Percentiles rank a stretch among this genome's conserved stretches.
Conservation (phyloP, 2,329 filamentous ascomycete genomes). For the Neonectria punicea region DNA sequence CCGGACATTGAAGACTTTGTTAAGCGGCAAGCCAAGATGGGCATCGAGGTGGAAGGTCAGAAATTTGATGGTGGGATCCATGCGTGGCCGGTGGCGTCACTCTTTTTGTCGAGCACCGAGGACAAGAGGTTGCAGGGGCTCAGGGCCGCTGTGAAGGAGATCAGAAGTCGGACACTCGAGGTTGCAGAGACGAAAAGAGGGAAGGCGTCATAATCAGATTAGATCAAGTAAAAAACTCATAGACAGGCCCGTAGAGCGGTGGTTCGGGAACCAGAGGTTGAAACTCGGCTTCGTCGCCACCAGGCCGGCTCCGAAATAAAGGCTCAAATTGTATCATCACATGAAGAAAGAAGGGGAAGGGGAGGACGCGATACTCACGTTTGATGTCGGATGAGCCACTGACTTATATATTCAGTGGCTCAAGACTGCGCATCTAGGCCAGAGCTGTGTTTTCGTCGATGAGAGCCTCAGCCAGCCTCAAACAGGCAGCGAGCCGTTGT, state of each 20-base stretch:
- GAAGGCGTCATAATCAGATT: constrained; percentile 63
- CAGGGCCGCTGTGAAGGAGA: constrained; percentile 51
- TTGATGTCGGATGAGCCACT: neutral
- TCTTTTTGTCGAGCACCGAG: constrained; percentile 64
- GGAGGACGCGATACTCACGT: constrained; percentile 1
- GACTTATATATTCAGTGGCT: neutral
- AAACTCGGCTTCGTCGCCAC: constrained; percentile 62
- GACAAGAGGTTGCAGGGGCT: constrained; percentile 64
- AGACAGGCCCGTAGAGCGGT: constrained; percentile 39
- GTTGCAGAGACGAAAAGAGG: constrained; percentile 28
- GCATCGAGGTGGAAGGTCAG: constrained; percentile 64
- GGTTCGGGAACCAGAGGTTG: constrained; percentile 58
- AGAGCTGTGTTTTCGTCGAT: neutral
- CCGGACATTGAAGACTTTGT: constrained; percentile 74
- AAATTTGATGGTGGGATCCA: constrained; percentile 77
- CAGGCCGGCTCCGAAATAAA: constrained; percentile 47
- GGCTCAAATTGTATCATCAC: constrained; percentile 57
- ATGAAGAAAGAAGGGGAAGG: neutral
- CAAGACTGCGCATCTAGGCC: neutral
- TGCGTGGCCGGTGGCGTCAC: constrained; percentile 80
- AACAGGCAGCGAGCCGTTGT: constrained; percentile 1
- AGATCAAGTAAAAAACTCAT: constrained; percentile 69
- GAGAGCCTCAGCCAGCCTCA: constrained; percentile 4
- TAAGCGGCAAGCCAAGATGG: constrained; percentile 62
- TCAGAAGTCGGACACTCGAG: constrained; percentile 47